Evolutionary conservation across 192 early-diverging fungal species (phyloP).

Genomic region (Podila clonocystis): DNA sequence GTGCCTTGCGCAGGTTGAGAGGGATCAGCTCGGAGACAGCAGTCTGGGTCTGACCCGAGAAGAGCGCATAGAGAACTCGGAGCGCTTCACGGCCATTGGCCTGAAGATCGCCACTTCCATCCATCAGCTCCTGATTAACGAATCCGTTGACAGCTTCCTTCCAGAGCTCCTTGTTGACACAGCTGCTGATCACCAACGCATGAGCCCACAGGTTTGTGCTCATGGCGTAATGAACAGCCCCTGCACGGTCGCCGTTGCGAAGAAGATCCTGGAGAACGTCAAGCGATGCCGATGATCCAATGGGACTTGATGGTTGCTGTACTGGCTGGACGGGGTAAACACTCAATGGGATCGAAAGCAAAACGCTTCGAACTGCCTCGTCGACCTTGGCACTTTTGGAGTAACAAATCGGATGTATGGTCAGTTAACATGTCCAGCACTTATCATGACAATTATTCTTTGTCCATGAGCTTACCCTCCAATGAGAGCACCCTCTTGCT

Average conservation of each 20-base stretch:
- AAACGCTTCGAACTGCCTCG: constrained; percentile 54
- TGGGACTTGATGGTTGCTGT: constrained; percentile 49
- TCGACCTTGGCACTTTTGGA: constrained; percentile 56
- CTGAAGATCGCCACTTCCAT: constrained; percentile 32
- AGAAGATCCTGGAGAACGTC: constrained; percentile 73
- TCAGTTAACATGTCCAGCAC: no score
- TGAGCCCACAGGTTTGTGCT: constrained; percentile 81
- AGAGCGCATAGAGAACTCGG: constrained; percentile 73
- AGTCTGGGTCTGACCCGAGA: constrained; percentile 66
- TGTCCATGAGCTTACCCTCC: constrained; percentile 54
- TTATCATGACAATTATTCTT: no score
- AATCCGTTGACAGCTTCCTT: constrained; percentile 81
- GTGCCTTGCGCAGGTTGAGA: constrained; percentile 7
- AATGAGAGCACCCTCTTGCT: constrained; percentile 69
- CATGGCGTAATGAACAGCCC: constrained; percentile 60
- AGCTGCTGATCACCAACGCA: constrained; percentile 90
- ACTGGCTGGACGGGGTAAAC: constrained; percentile 45
- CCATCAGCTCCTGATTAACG: constrained; percentile 63
- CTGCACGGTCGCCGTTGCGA: constrained; percentile 66
- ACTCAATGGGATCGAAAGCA: constrained; percentile 48
- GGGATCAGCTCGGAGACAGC: constrained; percentile 55
- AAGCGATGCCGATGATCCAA: constrained; percentile 28
- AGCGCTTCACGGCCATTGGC: constrained; percentile 57
- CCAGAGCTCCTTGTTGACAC: constrained; percentile 86
- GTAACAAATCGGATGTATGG: no score